Percentiles rank a stretch among this genome's conserved stretches.
phyloP scores from a whole-genome alignment of 2,329 filamentous ascomycete genomes.

The Xylaria sp. region DNA sequence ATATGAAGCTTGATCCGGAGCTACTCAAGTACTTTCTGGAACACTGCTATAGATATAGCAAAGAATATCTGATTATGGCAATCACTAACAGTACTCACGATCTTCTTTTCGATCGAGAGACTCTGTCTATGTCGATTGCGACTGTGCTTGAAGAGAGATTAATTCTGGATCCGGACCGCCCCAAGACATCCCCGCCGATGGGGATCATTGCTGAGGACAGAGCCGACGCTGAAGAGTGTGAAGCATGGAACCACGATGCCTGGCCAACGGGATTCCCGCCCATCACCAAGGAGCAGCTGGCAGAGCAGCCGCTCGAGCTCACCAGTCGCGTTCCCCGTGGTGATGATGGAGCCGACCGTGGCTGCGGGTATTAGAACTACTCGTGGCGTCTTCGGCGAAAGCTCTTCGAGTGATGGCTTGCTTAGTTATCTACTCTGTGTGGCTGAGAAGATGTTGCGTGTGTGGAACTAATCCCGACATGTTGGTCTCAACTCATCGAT shows the following conservation, averaged over 20 bases:
- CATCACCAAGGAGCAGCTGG: conserved; percentile 34
- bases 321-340: conserved; percentile 37
- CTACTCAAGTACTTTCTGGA: conserved; percentile 62
- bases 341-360: conserved; percentile 42
- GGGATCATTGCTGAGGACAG: conserved; percentile 46
- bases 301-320: conserved; percentile 36
- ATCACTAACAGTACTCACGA: conserved; percentile 54
- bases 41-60: conserved; percentile 58
- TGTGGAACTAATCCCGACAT: neutral
- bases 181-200: conserved; percentile 36
- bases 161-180: conserved; percentile 32
- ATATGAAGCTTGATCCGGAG: conserved; percentile 60
- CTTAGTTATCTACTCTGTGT: neutral
- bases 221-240: conserved; percentile 28
- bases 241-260: conserved; percentile 38
- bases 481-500: neutral
- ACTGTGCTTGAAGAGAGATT: conserved; percentile 46
- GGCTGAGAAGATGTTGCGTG: neutral
- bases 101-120: conserved; percentile 54
- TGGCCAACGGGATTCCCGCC: conserved; percentile 43
- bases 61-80: conserved; percentile 56
- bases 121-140: conserved; percentile 41
- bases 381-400: conserved; percentile 33
- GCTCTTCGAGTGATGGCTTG: conserved; percentile 7
- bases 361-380: conserved; percentile 14